A percentile compares a stretch with the other conserved stretches of the same genome.
These are phyloP conservation scores for Astragalus membranaceus DNA, from an alignment of 306 rosid species.

Conservation along the genomic window DNA sequence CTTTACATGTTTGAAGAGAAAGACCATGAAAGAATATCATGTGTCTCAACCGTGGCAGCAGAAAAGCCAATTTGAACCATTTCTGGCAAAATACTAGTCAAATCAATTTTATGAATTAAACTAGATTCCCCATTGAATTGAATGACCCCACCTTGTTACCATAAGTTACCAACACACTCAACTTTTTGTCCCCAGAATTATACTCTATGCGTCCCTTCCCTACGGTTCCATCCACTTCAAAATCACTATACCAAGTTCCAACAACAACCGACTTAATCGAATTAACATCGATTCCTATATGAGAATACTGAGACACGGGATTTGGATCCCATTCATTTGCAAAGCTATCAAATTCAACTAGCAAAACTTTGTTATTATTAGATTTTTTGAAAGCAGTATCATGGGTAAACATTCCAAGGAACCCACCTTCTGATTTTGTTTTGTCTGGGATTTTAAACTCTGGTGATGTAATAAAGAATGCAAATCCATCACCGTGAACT, in stretches of 20 bases:
- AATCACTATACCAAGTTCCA: background rate
- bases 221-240: background rate
- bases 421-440: conserved; percentile 17
- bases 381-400: background rate
- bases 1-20: background rate
- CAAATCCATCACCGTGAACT: conserved; percentile 34
- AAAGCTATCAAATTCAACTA: conserved; percentile 50
- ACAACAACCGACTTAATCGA: background rate
- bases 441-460: conserved; percentile 9
- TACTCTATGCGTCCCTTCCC: conserved; percentile 14
- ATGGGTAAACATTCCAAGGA: conserved; percentile 12
- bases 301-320: background rate
- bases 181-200: background rate
- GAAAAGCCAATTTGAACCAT: conserved; percentile 21
- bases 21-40: conserved; percentile 13
- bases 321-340: conserved; percentile 39
- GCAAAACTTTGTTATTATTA: conserved; percentile 12
- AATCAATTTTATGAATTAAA: background rate
- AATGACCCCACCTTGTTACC: background rate
- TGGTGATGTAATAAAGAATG: conserved; percentile 44
- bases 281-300: conserved; percentile 44
- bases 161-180: background rate
- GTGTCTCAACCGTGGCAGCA: conserved; percentile 8
- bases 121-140: too few relatives aligned
- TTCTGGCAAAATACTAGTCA: conserved; percentile 10